Evolutionary conservation across 495 filamentous ascomycete species (phyloP), one percentile per base, ranked within the genome.

Genomic region (Friedmanniomyces endolithicus): DNA sequence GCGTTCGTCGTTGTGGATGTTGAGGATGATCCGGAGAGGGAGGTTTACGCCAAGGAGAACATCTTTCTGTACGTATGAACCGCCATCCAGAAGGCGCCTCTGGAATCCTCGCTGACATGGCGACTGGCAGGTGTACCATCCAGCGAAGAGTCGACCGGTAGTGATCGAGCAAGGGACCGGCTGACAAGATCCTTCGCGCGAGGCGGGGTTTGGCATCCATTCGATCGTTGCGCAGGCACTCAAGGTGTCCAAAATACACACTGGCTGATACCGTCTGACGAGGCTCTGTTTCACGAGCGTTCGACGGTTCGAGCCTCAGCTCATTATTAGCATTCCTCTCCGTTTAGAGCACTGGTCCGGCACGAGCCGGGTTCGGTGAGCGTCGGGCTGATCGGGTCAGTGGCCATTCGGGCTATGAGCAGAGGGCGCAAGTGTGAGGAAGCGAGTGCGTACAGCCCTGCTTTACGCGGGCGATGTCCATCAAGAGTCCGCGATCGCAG

Each of bases 1-100:
- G 60, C 59, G 50, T 68, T 78, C 50, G 49, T 65, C 27, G 70
- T 78, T 0, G 57, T 62, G 39, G 71, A 75, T 48, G 65, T 74
- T 2, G 54, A 57, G 20, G 71, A 77, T 57, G 72, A 74, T 55
- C 64, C 65, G 11, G 70, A 76, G 41, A 59, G 62, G 33, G 58
- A 56, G 35, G 55, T 56, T 12, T 76, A 71, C 47, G 48, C 58
- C 7, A 57, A 70, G 27, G 70, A 77, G 67, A 75, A 69, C 20
- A 67, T 77, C 48, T 71, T 67, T 55, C 57, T 77, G 75, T 77
- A 61, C 11, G 47, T 31, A 17, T 50, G n/a, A 31, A 9, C 27
- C 27, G 9, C 9, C 27, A 31, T 39, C 14, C n/a, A n/a, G n/a
- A 19, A 35, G 11, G 19, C 25, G 17, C 17, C 44, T 11, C 23